Conservation (phyloP, 495 filamentous ascomycete species). For the Emericellopsis terricola region DNA sequence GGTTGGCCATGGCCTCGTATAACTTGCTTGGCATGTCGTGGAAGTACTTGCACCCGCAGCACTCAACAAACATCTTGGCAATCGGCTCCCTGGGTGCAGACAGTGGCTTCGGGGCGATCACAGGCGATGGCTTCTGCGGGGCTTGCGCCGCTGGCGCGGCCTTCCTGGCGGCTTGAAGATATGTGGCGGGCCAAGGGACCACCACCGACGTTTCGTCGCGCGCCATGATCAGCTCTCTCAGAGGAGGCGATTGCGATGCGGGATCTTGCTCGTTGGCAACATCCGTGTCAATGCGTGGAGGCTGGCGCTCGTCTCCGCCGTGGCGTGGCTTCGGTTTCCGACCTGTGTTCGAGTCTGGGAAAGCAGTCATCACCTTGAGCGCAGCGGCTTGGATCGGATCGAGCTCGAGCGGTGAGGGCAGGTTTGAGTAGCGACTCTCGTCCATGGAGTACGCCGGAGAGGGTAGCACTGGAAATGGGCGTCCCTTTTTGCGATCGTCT, state of each 20-base stretch:
- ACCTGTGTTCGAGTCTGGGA: too few relatives aligned
- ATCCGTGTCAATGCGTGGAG: too few relatives aligned
- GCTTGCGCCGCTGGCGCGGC: not conserved
- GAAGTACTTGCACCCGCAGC: slow-evolving; percentile 66
- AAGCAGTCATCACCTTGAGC: not conserved
- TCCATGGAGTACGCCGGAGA: not conserved
- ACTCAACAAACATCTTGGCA: slow-evolving; percentile 64
- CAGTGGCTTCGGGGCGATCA: not conserved
- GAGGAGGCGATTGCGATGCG: not conserved
- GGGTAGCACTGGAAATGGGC: not conserved
- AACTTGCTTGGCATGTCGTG: slow-evolving; percentile 62
- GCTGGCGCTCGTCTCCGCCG: too few relatives aligned
- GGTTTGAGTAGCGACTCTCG: not conserved
- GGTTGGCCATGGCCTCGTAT: slow-evolving; percentile 55
- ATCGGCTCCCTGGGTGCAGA: slow-evolving; percentile 11
- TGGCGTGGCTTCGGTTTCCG: too few relatives aligned
- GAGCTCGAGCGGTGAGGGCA: not conserved
- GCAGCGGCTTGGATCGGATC: not conserved
- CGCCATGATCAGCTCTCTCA: not conserved
- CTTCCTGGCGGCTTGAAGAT: slow-evolving; percentile 1
- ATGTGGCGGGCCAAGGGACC: slow-evolving; percentile 1
- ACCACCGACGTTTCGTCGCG: not conserved
- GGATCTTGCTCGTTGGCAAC: too few relatives aligned
- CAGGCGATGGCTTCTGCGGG: slow-evolving; percentile 1
- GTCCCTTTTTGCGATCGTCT: too few relatives aligned